Percentiles rank a stretch among this genome's conserved stretches.
Evolutionary conservation across 1,284 basidiomycete species (phyloP).

Genomic region (Lignosus rhinocerotis): DNA sequence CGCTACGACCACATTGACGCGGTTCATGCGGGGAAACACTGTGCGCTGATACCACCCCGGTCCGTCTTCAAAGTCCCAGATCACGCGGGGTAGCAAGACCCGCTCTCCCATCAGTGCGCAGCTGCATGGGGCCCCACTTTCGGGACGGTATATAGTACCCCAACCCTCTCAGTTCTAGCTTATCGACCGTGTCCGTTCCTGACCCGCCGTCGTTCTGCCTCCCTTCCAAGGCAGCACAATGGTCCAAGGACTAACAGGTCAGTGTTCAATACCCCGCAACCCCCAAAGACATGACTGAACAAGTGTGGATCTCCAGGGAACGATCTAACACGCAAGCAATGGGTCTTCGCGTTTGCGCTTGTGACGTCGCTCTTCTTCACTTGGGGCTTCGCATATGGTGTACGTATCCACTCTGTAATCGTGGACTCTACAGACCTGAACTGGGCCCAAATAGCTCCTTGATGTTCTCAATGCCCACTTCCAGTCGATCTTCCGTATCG

Average conservation of each 20-base stretch:
- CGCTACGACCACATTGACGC: neutral
- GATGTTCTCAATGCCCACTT: conserved; percentile 87
- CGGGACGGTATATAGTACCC: conserved; percentile 16
- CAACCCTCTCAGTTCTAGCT: neutral
- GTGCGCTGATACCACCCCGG: conserved; percentile 17
- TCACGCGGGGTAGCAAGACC: conserved; percentile 22
- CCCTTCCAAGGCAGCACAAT: conserved; percentile 19
- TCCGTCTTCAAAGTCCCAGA: conserved; percentile 10
- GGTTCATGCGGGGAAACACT: conserved; percentile 6
- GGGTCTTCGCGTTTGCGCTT: conserved; percentile 64
- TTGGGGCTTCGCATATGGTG: conserved; percentile 78
- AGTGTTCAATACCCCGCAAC: conserved; percentile 10
- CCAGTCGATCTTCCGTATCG: conserved; percentile 70
- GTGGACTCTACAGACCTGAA: conserved; percentile 17
- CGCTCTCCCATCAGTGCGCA: conserved; percentile 19
- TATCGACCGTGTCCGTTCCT: conserved; percentile 10
- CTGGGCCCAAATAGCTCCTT: conserved; percentile 51
- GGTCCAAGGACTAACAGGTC: conserved; percentile 39
- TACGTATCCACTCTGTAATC: conserved; percentile 33
- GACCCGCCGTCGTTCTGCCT: conserved; percentile 6
- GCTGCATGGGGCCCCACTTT: conserved; percentile 19
- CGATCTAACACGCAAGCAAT: conserved; percentile 47
- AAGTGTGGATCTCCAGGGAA: conserved; percentile 36
- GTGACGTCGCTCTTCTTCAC: conserved; percentile 84
- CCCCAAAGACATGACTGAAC: neutral